These are phyloP conservation scores for Stevia rebaudiana DNA, from an alignment of 140 eudicot genomes.

Conservation along the genomic window DNA sequence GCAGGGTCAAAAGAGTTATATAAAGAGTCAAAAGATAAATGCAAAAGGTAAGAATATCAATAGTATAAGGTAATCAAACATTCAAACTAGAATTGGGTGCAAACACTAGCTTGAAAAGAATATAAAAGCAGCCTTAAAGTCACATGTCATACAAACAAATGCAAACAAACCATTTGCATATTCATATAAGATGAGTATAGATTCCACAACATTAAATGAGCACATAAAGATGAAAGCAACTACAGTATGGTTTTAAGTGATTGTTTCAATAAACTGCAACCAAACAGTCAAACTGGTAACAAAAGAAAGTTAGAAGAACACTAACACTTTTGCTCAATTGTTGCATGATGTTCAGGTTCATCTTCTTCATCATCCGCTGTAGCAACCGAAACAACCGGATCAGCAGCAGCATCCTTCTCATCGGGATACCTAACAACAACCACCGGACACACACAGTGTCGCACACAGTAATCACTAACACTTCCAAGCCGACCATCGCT, in stretches of 20 bases:
- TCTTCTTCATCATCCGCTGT: background rate
- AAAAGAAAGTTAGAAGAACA: background rate
- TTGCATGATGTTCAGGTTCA: background rate
- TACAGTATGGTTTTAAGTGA: no score
- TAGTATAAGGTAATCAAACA: background rate
- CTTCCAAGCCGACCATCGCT: conserved; percentile 71
- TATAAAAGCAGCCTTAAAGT: background rate
- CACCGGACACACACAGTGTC: conserved; percentile 85
- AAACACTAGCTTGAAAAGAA: background rate
- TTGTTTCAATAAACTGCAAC: no score
- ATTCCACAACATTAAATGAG: background rate
- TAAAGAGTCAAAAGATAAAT: background rate
- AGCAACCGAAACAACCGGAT: conserved; percentile 10
- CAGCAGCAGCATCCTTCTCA: conserved; percentile 47
- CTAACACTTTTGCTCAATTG: background rate
- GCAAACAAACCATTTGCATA: background rate
- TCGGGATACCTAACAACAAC: conserved; percentile 82
- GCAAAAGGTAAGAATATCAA: background rate
- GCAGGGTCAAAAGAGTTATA: background rate
- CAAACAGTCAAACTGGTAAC: background rate
- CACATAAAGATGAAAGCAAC: background rate
- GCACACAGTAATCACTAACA: conserved; percentile 84
- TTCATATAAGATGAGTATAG: background rate
- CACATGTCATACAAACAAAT: background rate
- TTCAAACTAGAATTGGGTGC: background rate